Base-by-base conservation (phyloP, 441 rosid species). In the Cnidoscolus chayamansa region DNA sequence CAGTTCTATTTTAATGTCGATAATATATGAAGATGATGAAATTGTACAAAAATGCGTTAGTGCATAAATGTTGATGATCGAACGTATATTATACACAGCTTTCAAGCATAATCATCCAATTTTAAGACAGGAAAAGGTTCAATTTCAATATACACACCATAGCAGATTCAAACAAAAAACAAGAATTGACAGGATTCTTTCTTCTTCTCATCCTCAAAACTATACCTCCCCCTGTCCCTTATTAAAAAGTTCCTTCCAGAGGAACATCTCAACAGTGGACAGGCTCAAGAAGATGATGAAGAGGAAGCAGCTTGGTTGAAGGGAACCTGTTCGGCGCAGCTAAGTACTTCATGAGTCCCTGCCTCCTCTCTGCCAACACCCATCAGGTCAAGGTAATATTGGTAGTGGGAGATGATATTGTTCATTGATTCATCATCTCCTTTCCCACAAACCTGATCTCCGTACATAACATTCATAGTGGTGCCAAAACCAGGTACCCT, bases 341-440 rank as follows among this genome's bases (percentile, higher is more conserved):
- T 74, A 16, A 90, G 83, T 66, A 82, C 78, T 12, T 88, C 93
- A 64, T 88, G 84, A 0, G 96, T 81, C 16, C 93, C 96, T 0
- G 96, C 96, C 8, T 90, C 93, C 61, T 90, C 96, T 7, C 96
- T 79, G 19, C 93, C 91, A 0, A 90, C 86, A 7, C 96, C 96
- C 81, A 88, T 72, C 60, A 87, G 78, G 63, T 90, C 96, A 8
- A 90, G 90, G 75, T 88, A 90, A 63, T 90, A 77, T 0, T 68
- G 78, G 75, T 88, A 90, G 62, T 90, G 96, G 2, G 96, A 90
- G 43, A 88, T 3, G 10, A 83, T 81, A 78, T 77, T 86, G 85
- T 86, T 81, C 96, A 90, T 90, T 31, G 87, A 81, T 8, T 88
- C 91, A 17, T 74, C 79, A 2, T 87, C 93, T 0, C 87, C 90